Evolutionary conservation across 2,329 filamentous ascomycete species (phyloP).

Genomic region (Lachnellula occidentalis): DNA sequence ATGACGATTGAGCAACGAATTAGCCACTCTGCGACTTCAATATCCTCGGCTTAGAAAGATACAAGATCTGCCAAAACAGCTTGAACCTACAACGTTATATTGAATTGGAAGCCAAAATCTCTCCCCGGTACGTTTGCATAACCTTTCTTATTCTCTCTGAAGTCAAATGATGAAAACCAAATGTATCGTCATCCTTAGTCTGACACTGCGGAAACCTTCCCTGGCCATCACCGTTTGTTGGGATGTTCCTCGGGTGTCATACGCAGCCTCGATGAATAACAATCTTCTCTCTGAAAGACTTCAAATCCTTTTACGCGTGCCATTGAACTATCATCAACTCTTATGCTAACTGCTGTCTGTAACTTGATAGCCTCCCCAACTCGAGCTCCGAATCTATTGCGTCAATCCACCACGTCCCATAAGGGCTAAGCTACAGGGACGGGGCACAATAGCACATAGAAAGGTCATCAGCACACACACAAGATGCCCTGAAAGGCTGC

Average conservation of each 20-base stretch:
- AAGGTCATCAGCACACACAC: not conserved
- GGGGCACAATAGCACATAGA: too few species aligned
- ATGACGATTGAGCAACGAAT: conserved; percentile 35
- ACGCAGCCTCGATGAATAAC: conserved; percentile 41
- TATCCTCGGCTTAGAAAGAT: not conserved
- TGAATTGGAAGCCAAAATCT: not conserved
- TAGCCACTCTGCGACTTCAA: too few species aligned
- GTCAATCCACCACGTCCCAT: too few species aligned
- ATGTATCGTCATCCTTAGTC: conserved; percentile 98
- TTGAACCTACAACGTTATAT: not conserved
- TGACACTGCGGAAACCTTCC: conserved; percentile 44
- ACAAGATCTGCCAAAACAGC: not conserved
- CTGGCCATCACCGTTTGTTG: conserved; percentile 29
- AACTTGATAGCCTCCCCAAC: not conserved
- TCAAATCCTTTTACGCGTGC: not conserved
- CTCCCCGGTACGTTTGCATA: not conserved
- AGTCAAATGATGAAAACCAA: conserved; percentile 70
- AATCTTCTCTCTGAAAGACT: conserved; percentile 48
- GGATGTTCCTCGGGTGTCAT: conserved; percentile 25
- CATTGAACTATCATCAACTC: not conserved
- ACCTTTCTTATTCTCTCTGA: not conserved
- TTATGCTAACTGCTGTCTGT: not conserved
- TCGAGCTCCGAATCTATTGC: not conserved
- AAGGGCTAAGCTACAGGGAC: too few species aligned
- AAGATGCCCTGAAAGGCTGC: not conserved